These are phyloP conservation scores for Didymella pinodella DNA, from an alignment of 2,329 filamentous ascomycete genomes.

Conservation along the genomic window DNA sequence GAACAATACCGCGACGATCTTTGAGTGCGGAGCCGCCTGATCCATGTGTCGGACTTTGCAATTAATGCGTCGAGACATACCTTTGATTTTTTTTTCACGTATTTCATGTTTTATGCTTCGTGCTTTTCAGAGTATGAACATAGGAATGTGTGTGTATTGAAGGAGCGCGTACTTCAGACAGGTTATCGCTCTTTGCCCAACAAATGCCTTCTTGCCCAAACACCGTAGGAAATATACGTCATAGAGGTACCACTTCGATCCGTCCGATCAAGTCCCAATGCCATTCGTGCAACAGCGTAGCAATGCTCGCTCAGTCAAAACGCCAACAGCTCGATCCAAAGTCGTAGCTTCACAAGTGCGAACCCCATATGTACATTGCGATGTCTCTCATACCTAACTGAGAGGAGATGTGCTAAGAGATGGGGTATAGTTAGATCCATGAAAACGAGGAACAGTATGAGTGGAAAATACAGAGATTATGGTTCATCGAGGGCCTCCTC, in stretches of 20 bases:
- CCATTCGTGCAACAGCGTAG: slow-evolving; percentile 16
- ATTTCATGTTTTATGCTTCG: not conserved
- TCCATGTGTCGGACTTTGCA: slow-evolving; percentile 47
- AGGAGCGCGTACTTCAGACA: slow-evolving; percentile 11
- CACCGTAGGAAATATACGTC: slow-evolving; percentile 13
- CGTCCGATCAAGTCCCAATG: slow-evolving; percentile 8
- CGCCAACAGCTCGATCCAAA: slow-evolving; percentile 26
- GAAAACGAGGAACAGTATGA: slow-evolving; percentile 26
- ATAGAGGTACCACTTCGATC: not conserved
- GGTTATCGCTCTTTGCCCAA: slow-evolving; percentile 8
- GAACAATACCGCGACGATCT: slow-evolving; percentile 48
- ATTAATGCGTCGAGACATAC: slow-evolving; percentile 52
- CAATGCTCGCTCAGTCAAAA: slow-evolving; percentile 30
- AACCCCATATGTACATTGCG: slow-evolving; percentile 25
- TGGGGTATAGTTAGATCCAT: slow-evolving; percentile 37
- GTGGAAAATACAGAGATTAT: slow-evolving; percentile 18
- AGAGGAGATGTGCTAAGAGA: slow-evolving; percentile 33
- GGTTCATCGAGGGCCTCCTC: slow-evolving; percentile 28
- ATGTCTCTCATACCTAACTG: slow-evolving; percentile 11
- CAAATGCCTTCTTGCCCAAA: slow-evolving; percentile 16
- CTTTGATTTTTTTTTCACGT: not conserved
- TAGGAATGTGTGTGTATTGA: slow-evolving; percentile 21
- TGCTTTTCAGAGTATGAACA: not conserved
- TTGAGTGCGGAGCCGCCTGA: slow-evolving; percentile 51
- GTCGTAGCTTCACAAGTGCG: slow-evolving; percentile 18